Conservation (phyloP, 257 asterid genomes). For the Solanum verrucosum region DNA sequence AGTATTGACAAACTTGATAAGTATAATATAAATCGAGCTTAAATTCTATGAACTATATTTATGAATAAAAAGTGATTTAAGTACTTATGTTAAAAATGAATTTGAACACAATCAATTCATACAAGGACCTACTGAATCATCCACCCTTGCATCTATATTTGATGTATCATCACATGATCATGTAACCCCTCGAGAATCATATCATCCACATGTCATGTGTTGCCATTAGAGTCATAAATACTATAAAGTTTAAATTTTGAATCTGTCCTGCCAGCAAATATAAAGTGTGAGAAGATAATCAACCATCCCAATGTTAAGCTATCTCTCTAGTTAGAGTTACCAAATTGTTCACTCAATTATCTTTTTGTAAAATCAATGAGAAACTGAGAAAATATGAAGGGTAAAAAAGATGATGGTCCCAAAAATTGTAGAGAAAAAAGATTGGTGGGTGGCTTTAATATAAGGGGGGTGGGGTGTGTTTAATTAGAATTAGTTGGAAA, state of each 20-base stretch:
- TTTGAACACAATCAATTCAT: too few relatives aligned
- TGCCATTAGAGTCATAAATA: too few relatives aligned
- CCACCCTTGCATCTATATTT: too few relatives aligned
- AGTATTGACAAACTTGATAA: background rate
- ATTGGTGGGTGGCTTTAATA: conserved; percentile 52
- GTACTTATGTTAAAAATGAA: too few relatives aligned
- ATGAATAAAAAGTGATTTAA: too few relatives aligned
- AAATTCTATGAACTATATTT: background rate
- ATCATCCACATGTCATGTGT: too few relatives aligned
- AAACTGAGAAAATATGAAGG: background rate
- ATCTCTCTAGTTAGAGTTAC: background rate
- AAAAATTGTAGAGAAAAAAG: conserved; percentile 1
- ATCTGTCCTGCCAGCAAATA: background rate
- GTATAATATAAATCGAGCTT: too few relatives aligned
- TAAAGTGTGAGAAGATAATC: background rate
- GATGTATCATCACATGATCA: too few relatives aligned
- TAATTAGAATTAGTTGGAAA: conserved; percentile 75
- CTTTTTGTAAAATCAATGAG: background rate
- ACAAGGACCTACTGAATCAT: background rate
- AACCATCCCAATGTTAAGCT: background rate
- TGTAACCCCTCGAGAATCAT: too few relatives aligned
- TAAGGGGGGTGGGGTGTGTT: conserved; percentile 3
- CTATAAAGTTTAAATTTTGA: too few relatives aligned
- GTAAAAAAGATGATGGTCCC: conserved; percentile 50
- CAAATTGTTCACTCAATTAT: background rate